A percentile compares a stretch with the other conserved stretches of the same genome.
Conservation (phyloP, 495 filamentous ascomycete species). For the Aspergillus haitiensis region DNA sequence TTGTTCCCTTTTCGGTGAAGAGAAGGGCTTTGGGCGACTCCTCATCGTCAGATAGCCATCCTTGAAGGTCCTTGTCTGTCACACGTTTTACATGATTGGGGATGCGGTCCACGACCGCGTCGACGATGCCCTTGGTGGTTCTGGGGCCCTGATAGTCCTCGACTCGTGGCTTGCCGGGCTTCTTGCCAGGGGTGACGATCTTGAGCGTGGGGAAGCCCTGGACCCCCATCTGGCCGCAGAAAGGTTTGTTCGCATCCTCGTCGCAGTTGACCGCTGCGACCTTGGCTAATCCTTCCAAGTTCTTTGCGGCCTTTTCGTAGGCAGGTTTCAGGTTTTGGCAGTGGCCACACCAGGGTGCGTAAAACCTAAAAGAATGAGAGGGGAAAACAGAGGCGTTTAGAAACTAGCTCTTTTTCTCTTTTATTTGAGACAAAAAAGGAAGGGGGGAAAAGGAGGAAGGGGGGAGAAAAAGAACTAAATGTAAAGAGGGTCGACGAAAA, state of each 20-base stretch:
- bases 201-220: conserved; percentile 97
- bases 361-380: conserved; percentile 64
- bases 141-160: conserved; percentile 91
- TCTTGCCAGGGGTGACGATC: conserved; percentile 83
- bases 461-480: no score
- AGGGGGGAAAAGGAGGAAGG: no score
- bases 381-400: conserved; percentile 14
- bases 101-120: conserved; percentile 81
- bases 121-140: conserved; percentile 80
- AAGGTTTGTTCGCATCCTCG: conserved; percentile 85
- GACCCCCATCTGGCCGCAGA: conserved; percentile 87
- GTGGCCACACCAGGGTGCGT: conserved; percentile 94
- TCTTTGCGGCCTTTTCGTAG: conserved; percentile 90
- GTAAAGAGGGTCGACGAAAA: conserved; percentile 13
- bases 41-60: conserved; percentile 71
- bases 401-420: neutral
- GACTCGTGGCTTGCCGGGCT: conserved; percentile 75
- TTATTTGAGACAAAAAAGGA: no score
- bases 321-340: conserved; percentile 94
- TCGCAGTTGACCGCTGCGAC: conserved; percentile 96
- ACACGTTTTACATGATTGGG: conserved; percentile 86
- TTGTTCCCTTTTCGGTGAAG: conserved; percentile 92
- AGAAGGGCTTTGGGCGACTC: conserved; percentile 82
- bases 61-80: conserved; percentile 74
- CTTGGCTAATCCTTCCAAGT: conserved; percentile 84